Base-by-base conservation (phyloP, 441 rosid species). In the Populus tomentosa region DNA sequence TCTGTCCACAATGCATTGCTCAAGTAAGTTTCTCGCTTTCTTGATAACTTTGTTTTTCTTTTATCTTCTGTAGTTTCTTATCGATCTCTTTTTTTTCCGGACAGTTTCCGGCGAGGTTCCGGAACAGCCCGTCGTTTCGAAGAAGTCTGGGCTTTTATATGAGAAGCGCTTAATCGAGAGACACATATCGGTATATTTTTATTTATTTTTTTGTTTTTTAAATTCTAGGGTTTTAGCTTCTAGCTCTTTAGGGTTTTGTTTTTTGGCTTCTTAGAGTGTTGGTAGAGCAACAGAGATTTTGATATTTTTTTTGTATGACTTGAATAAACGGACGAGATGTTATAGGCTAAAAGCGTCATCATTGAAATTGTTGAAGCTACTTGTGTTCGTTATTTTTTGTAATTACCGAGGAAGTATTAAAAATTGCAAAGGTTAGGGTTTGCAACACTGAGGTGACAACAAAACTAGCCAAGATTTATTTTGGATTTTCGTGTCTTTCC, bases 51-150 rank as follows among this genome's bases (percentile, higher is more conserved):
- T 67, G 5, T 4, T 18, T 56, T 4, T 40, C 79, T 36, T 9
- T 65, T 50, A 14, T 9, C 38, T 71, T 56, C 71, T 69, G 59
- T 0, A 5, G n/a, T 53, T 11, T 62, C 42, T 62, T 67, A 62
- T 23, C 36, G 3, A 38, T 32, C 69, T 16, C 50, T 40, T 32
- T 71, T 71, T 13, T 71, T 16, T n/a, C 69, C 0, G 30, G 82
- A 30, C 80, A 96, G 99, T 94, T 33, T 94, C 99, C 88, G 97
- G 99, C 81, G 98, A 93, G 86, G 90, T 97, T 82, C 98, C 99
- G 92, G 98, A 92, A 77, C 95, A 90, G 84, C 99, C 99, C 10
- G 98, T 97, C 14, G 88, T 97, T 53, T 92, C 97, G 7, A 88
- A 23, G 73, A 94, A 84, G 71, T 88, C 98, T 9, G 98, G 98